phyloP scores from a whole-genome alignment of 345 rosid genomes.

The Euclidium syriacum region DNA sequence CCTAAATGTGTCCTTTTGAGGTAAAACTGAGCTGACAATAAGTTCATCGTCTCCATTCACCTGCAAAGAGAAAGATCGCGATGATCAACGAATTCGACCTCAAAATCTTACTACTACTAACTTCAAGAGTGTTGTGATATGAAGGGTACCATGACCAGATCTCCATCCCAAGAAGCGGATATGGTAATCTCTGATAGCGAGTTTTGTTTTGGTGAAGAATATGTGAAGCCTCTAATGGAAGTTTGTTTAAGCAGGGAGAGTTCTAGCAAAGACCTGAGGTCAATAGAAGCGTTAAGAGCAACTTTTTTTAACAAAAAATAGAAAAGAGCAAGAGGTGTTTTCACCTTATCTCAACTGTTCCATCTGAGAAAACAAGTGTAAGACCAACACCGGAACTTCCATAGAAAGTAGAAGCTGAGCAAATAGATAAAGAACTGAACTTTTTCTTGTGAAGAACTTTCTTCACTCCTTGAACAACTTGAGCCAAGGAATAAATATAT shows the following conservation, averaged over 20 bases:
- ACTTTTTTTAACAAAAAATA: not conserved
- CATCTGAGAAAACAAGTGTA: slow-evolving; percentile 56
- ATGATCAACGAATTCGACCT: not conserved
- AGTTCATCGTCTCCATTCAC: slow-evolving; percentile 76
- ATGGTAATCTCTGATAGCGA: slow-evolving; percentile 43
- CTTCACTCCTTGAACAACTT: slow-evolving; percentile 79
- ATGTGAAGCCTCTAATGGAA: slow-evolving; percentile 55
- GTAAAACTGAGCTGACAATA: slow-evolving; percentile 48
- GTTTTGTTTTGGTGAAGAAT: slow-evolving; percentile 42
- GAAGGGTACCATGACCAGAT: slow-evolving; percentile 56
- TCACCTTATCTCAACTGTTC: slow-evolving; percentile 81
- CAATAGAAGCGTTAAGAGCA: not conserved
- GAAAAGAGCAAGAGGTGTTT: not conserved
- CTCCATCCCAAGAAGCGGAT: slow-evolving; percentile 68
- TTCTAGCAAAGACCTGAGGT: slow-evolving; percentile 71
- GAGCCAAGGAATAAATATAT: slow-evolving; percentile 65
- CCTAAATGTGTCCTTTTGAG: slow-evolving; percentile 59
- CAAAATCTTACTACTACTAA: not conserved
- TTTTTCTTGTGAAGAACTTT: slow-evolving; percentile 81
- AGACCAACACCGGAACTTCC: slow-evolving; percentile 62
- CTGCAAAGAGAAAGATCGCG: slow-evolving; percentile 30
- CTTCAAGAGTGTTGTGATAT: slow-evolving; percentile 12
- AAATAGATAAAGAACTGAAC: slow-evolving; percentile 58
- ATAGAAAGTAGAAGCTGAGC: slow-evolving; percentile 75
- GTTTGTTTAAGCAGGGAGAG: slow-evolving; percentile 59